phyloP scores from a whole-genome alignment of 768 basidiomycete species.

The Termitomyces sp. region DNA sequence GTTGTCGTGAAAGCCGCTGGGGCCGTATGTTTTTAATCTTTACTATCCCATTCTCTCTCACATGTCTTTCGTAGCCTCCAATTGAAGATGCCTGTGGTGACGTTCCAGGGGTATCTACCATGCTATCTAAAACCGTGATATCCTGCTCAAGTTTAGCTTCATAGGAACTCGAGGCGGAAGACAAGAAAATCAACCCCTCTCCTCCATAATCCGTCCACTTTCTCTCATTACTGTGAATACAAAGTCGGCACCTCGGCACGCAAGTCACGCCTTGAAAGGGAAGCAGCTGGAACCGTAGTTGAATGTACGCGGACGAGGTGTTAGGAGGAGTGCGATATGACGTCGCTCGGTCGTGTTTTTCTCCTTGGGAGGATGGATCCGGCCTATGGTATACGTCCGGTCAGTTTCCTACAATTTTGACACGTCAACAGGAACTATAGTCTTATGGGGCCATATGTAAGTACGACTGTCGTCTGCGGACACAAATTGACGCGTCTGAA shows the following conservation, averaged over 20 bases:
- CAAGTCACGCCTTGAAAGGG: background rate
- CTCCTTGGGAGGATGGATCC: background rate
- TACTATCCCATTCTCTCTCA: background rate
- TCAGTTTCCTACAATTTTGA: background rate
- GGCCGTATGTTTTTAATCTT: background rate
- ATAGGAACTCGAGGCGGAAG: background rate
- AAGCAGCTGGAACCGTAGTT: background rate
- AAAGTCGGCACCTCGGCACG: background rate
- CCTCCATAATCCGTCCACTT: background rate
- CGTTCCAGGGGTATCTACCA: background rate
- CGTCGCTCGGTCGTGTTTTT: background rate
- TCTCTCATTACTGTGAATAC: background rate
- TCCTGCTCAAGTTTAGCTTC: background rate
- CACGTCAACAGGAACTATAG: background rate
- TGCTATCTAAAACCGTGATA: background rate
- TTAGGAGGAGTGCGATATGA: background rate
- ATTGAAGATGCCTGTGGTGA: background rate
- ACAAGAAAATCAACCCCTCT: background rate
- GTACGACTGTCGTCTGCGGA: background rate
- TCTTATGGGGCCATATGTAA: too few relatives aligned
- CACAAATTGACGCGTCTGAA: background rate
- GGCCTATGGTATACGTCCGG: background rate
- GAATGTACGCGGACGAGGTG: background rate
- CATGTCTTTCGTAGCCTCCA: background rate
- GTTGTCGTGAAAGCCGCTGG: background rate